Evolutionary conservation across 2,329 filamentous ascomycete genomes (phyloP), one percentile per base, ranked within the genome.

Genomic region (Allantophomopsis cytisporea): DNA sequence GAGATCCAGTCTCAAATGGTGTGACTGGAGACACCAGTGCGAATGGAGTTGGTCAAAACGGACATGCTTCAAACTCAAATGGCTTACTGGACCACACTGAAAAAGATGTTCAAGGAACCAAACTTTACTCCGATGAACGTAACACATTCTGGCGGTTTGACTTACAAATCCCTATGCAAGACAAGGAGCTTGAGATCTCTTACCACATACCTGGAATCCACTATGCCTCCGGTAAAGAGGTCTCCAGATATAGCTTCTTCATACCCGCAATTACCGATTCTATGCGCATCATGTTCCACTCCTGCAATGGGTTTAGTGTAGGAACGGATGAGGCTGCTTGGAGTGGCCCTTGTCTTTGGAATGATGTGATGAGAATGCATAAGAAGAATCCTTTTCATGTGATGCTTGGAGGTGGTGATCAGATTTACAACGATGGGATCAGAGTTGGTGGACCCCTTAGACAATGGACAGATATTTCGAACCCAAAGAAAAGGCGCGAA

Each of bases 241-340:
- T 68, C 6, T 65, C 62, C 43, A 60, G 57, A 64, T 94, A 70
- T 63, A 74, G 48, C 37, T 98, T 98, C 60, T 94, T 82, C 68
- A 76, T 96, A 4, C 89, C 91, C 11, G 85, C 83, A 11, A 68
- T 70, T 42, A 74, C 76, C 35, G 80, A 95, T 60, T 83, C 84
- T 4, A 96, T 98, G 89, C 86, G 94, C 55, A 83, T 95, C 55
- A 94, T 96, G 85, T 98, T 95, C 61, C 83, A 95, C 64, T 94
- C 85, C 41, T 95, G 91, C 64, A 98, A 98, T 59, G 93, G 91
- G 13, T 98, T 98, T 64, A 89, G 83, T 48, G 71, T 91, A 31
- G 83, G 82, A 39, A 89, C 86, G 3, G 83, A 94, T 56, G 77
- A 91, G 44, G 77, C 84, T 37, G 79, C 80, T 33, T 94, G 87